Conservation (phyloP, 129 eudicot genomes). For the Scalesia atractyloides region DNA sequence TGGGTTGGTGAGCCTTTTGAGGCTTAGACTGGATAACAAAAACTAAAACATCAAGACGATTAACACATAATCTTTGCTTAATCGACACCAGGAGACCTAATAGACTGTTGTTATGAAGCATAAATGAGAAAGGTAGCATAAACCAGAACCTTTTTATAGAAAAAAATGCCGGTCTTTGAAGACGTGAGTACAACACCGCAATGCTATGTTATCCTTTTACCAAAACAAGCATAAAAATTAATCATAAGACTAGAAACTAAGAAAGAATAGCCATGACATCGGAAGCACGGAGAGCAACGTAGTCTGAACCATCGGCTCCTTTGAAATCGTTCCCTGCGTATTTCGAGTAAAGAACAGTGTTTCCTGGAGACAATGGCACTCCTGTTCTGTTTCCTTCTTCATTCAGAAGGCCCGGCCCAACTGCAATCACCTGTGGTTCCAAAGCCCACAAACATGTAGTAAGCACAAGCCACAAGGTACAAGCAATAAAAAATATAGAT, state of each 20-base stretch:
- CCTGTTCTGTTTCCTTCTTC: conserved; percentile 84
- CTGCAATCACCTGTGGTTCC: conserved; percentile 72
- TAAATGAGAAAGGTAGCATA: neutral
- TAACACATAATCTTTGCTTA: neutral
- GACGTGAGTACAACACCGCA: conserved; percentile 35
- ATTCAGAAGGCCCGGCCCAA: conserved; percentile 82
- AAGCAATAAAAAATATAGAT: neutral
- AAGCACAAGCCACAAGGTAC: conserved; percentile 3
- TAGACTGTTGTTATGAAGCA: neutral
- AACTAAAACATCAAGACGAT: neutral
- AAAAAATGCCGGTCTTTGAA: conserved; percentile 30
- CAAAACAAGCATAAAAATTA: conserved; percentile 21
- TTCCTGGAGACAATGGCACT: conserved; percentile 60
- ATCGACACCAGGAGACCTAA: neutral
- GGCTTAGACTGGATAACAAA: too few relatives aligned
- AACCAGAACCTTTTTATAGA: conserved; percentile 1
- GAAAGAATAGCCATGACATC: conserved; percentile 91
- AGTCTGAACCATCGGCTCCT: conserved; percentile 69
- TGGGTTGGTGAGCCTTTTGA: too few relatives aligned
- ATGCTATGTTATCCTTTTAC: conserved; percentile 26
- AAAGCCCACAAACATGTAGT: conserved; percentile 12
- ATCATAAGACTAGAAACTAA: conserved; percentile 32
- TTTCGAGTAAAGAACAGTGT: conserved; percentile 85
- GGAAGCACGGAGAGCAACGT: conserved; percentile 68
- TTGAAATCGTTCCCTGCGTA: conserved; percentile 88